Base-by-base conservation (phyloP, 306 rosid species). In the Cajanus cajan region DNA sequence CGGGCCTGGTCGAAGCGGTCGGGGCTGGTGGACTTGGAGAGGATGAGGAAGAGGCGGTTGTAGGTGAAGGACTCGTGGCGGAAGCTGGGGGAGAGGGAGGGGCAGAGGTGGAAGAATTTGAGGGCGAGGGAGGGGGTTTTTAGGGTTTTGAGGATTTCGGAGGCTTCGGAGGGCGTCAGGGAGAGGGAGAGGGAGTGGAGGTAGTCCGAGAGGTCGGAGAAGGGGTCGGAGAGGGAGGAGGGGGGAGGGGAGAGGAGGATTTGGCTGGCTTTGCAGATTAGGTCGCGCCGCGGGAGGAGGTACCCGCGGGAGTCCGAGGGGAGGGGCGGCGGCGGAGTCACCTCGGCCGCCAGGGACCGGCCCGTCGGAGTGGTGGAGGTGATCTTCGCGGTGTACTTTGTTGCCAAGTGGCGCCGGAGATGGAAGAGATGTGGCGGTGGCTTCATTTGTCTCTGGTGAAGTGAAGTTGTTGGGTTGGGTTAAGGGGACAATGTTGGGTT, bases 361-460 rank as follows among this genome's bases (percentile, higher is more conserved):
- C 98, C 98, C 0, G 88, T 87, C 2, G 92, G 79, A 48, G 96
- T 88, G 16, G 90, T 54, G 19, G 97, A 90, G 58, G 88, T 91
- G 45, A 95, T 84, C 63, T 88, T 95, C 16, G 98, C 98, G 0
- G 97, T 95, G 88, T 92, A 95, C 73, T 86, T 91, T 0, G 97
- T 95, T 81, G 87, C 91, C 19, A 78, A 92, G 72, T 84, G 86
- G 73, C 97, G 92, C 61, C 78, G 77, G 44, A 40, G 45, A 5
- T 55, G 68, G 67, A 51, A 50, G 65, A 73, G 78, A 10, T 12
- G 6, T 43, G 16, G 78, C 10, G 9, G 78, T 4, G 9, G 15
- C 34, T 28, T 58, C 66, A 58, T 58, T 2, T 11, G 31, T 1
- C 31, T 28, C n/a, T n/a, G n/a, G n/a, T n/a, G n/a, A n/a, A n/a